Conservation (phyloP, 148 eudicot genomes). For the Euryodendron excelsum region DNA sequence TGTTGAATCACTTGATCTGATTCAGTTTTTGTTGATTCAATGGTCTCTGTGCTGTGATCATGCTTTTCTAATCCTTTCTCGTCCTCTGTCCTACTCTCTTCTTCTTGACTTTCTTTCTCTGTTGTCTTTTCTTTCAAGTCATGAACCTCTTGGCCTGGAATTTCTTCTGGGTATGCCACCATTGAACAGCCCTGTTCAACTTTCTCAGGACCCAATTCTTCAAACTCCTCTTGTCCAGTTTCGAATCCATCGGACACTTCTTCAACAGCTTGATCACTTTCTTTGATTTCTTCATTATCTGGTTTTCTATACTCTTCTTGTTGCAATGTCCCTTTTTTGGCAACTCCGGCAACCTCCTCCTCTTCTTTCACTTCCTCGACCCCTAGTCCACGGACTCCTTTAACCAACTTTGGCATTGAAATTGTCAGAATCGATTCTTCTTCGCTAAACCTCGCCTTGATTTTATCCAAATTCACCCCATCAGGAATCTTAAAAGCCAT, state of each 20-base stretch:
- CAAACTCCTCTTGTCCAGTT: no score
- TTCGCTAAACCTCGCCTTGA: conserved; percentile 53
- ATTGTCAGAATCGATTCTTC: conserved; percentile 53
- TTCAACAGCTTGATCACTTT: background rate
- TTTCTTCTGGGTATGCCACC: no score
- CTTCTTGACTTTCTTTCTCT: no score
- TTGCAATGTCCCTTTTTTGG: no score
- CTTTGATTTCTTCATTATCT: background rate
- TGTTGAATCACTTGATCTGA: background rate
- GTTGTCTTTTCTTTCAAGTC: no score
- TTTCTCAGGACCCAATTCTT: no score
- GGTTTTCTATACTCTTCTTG: no score
- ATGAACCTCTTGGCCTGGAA: no score
- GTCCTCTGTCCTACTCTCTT: background rate
- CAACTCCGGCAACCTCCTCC: background rate
- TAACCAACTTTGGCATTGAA: conserved; percentile 63
- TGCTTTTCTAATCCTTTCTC: no score
- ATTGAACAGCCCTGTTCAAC: no score
- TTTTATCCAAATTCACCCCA: conserved; percentile 53
- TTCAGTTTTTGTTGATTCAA: background rate
- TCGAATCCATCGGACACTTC: background rate
- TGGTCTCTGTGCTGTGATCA: no score
- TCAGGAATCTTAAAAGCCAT: conserved; percentile 61
- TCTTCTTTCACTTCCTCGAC: conserved; percentile 49
- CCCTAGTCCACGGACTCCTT: conserved; percentile 42